phyloP scores from a whole-genome alignment of 2,329 filamentous ascomycete genomes.

The Aspergillus flavus region DNA sequence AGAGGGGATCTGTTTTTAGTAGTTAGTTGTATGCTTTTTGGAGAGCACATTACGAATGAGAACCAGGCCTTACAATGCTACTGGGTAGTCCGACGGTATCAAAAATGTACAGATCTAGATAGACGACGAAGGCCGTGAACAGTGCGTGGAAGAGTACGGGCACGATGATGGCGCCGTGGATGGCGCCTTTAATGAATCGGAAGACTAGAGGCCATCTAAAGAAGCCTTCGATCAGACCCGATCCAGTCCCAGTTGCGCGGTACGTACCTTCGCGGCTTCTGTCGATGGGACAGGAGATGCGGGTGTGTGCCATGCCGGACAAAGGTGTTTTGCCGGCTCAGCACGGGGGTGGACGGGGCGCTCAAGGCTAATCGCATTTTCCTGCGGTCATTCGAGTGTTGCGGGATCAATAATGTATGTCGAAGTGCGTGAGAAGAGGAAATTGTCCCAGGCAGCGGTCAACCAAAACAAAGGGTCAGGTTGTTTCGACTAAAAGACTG shows the following conservation, averaged over 20 bases:
- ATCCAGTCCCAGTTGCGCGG: background rate
- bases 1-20: slow-evolving; percentile 53
- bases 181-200: slow-evolving; percentile 65
- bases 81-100: slow-evolving; percentile 58
- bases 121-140: slow-evolving; percentile 62
- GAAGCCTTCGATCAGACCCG: background rate
- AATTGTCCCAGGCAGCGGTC: slow-evolving; percentile 6
- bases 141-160: slow-evolving; percentile 60
- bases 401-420: background rate
- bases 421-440: background rate
- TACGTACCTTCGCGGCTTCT: slow-evolving; percentile 34
- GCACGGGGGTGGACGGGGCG: slow-evolving; percentile 31
- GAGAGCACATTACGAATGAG: background rate
- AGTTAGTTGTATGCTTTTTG: background rate
- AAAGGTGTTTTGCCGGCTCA: slow-evolving; percentile 36
- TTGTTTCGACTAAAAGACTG: background rate
- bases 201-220: slow-evolving; percentile 64
- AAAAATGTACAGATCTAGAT: slow-evolving; percentile 56
- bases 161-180: slow-evolving; percentile 61
- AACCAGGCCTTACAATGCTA: slow-evolving; percentile 54
- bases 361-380: slow-evolving; percentile 35
- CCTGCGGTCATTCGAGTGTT: background rate
- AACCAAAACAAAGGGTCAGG: background rate
- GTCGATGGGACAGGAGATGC: slow-evolving; percentile 33
- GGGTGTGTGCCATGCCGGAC: slow-evolving; percentile 31